Percentiles rank a stretch among this genome's conserved stretches.
Conservation (phyloP, 2,329 filamentous ascomycete genomes). For the Arthrobotrys conoides region DNA sequence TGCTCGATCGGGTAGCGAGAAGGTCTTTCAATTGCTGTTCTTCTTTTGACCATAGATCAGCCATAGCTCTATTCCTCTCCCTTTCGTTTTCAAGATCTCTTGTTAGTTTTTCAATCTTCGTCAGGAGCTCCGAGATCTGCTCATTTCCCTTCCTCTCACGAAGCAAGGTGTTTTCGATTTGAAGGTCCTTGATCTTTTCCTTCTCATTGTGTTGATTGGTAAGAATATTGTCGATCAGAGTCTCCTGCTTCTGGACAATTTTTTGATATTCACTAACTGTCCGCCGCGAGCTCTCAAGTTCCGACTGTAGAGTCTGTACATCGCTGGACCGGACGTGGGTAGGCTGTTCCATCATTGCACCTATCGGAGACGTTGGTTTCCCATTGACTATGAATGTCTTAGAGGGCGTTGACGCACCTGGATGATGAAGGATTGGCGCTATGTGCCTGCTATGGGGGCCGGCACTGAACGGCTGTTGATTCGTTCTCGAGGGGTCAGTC, state of each 20-base stretch:
- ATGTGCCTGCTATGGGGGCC: conserved; percentile 48
- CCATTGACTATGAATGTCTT: conserved; percentile 54
- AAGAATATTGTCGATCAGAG: conserved; percentile 57
- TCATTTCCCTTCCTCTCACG: conserved; percentile 52
- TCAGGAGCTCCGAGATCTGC: conserved; percentile 53
- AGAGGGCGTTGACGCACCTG: conserved; percentile 58
- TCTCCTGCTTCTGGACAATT: conserved; percentile 59
- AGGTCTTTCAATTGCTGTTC: conserved; percentile 54
- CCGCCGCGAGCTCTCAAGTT: conserved; percentile 52
- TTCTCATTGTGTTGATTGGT: conserved; percentile 58
- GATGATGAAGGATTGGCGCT: conserved; percentile 55
- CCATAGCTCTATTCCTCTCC: conserved; percentile 53
- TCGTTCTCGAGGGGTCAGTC: conserved; percentile 58
- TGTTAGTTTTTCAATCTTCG: conserved; percentile 55
- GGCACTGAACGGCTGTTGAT: conserved; percentile 53
- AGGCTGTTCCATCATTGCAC: conserved; percentile 47
- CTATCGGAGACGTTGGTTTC: conserved; percentile 57
- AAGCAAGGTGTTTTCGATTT: conserved; percentile 43
- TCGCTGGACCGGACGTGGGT: conserved; percentile 42
- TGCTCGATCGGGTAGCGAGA: conserved; percentile 50
- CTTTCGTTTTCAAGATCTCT: conserved; percentile 55
- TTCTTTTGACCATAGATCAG: conserved; percentile 51
- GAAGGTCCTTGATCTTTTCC: conserved; percentile 48
- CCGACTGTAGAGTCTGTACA: conserved; percentile 40
- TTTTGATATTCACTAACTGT: conserved; percentile 58